Conservation (phyloP, 148 eudicot genomes). For the Simmondsia chinensis region DNA sequence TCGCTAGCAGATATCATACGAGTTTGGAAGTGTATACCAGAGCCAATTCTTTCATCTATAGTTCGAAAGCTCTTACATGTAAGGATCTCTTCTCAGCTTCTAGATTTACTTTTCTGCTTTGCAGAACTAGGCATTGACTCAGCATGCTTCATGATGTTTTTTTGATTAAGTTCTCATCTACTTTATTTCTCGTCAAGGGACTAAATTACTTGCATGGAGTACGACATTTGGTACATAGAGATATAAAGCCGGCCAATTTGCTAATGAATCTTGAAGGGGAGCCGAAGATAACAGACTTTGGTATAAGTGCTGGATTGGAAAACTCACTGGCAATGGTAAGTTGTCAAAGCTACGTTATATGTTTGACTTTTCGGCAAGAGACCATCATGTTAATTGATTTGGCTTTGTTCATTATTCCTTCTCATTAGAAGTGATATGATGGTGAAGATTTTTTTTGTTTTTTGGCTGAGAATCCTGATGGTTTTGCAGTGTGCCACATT, state of each 20-base stretch:
- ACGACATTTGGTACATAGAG: slow-evolving; percentile 87
- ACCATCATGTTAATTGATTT: neutral
- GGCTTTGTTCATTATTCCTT: neutral
- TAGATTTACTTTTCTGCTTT: no score
- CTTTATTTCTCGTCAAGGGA: slow-evolving; percentile 39
- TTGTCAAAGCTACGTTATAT: neutral
- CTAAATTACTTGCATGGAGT: slow-evolving; percentile 82
- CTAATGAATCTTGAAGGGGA: slow-evolving; percentile 92
- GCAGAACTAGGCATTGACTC: no score
- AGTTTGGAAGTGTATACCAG: slow-evolving; percentile 58
- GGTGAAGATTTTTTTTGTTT: neutral
- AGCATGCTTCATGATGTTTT: neutral
- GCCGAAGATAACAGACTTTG: slow-evolving; percentile 96
- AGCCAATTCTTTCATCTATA: slow-evolving; percentile 70
- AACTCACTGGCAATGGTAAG: slow-evolving; percentile 95
- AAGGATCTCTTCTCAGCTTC: slow-evolving; percentile 2
- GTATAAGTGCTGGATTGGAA: slow-evolving; percentile 97
- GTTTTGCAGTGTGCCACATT: slow-evolving; percentile 88
- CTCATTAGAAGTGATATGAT: neutral
- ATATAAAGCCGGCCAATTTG: slow-evolving; percentile 97
- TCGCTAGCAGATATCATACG: slow-evolving; percentile 75
- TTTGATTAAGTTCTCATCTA: slow-evolving; percentile 3
- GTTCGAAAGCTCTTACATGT: slow-evolving; percentile 72
- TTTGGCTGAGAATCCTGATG: slow-evolving; percentile 6
- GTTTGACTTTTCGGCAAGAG: neutral